A percentile compares a stretch with the other conserved stretches of the same genome.
Conservation (phyloP, 345 rosid genomes). For the Linum lewisii region DNA sequence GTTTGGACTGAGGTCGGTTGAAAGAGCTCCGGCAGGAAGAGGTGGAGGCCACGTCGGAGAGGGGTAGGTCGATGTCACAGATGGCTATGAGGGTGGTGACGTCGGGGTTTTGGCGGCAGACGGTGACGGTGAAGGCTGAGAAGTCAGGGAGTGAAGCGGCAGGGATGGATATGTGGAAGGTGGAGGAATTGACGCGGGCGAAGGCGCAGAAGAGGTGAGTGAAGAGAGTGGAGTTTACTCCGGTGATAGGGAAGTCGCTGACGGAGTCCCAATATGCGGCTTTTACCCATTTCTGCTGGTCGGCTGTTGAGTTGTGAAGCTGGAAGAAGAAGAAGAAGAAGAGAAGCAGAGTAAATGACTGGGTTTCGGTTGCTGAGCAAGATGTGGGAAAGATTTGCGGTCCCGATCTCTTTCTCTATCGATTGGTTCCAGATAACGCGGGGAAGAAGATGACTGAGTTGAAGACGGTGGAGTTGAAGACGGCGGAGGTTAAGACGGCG, state of each 20-base stretch:
- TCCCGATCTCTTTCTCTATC: no score
- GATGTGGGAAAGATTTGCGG: no score
- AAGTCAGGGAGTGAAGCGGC: constrained; percentile 24
- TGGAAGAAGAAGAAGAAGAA: no score
- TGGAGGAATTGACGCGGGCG: constrained; percentile 34
- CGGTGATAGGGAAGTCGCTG: constrained; percentile 21
- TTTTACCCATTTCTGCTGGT: no score
- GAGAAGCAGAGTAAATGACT: no score
- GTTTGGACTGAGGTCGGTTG: constrained; percentile 16
- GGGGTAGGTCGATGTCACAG: constrained; percentile 12
- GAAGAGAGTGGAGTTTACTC: constrained; percentile 45
- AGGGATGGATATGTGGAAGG: constrained; percentile 30
- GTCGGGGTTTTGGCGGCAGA: constrained; percentile 18
- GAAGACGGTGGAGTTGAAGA: no score
- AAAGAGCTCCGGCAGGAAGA: constrained; percentile 17
- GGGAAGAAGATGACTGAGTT: no score
- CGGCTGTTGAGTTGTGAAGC: no score
- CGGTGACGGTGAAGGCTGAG: constrained; percentile 7
- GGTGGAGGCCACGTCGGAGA: constrained; percentile 17
- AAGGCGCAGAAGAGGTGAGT: constrained; percentile 54
- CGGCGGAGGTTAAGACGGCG: no score
- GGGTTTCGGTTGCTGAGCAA: no score
- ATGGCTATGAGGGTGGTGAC: constrained; percentile 17
- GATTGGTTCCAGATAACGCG: no score
- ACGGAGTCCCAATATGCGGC: constrained; percentile 44